A percentile compares a stretch with the other conserved stretches of the same genome.
These are phyloP conservation scores for Sclerotinia nivalis DNA, from an alignment of 2,329 filamentous ascomycete species.

Conservation along the genomic window DNA sequence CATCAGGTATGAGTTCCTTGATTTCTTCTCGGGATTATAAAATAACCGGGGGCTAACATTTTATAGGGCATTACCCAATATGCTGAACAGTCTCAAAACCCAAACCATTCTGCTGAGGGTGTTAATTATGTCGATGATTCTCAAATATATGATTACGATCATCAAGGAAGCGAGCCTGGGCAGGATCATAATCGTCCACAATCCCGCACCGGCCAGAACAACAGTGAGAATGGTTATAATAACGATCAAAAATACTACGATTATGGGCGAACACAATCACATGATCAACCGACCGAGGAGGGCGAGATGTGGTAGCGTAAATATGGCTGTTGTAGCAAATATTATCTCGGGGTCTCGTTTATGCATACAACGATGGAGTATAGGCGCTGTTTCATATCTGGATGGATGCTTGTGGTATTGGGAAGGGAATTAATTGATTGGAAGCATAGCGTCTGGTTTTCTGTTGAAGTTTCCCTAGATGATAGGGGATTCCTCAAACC, in stretches of 20 bases:
- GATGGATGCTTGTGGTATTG: slow-evolving; percentile 26
- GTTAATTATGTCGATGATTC: slow-evolving; percentile 50
- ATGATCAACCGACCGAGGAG: slow-evolving; percentile 34
- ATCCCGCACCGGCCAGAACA: slow-evolving; percentile 41
- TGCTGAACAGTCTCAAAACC: slow-evolving; percentile 39
- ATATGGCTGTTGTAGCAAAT: slow-evolving; percentile 11
- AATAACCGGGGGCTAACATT: slow-evolving; percentile 25
- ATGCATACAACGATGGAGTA: slow-evolving; percentile 42
- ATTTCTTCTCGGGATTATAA: not conserved
- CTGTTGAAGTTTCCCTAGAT: slow-evolving; percentile 17
- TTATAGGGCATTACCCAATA: slow-evolving; percentile 42
- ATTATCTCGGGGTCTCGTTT: slow-evolving; percentile 25
- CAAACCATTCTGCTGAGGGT: slow-evolving; percentile 41
- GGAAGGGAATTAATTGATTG: slow-evolving; percentile 34
- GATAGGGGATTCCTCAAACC: not conserved
- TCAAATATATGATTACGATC: slow-evolving; percentile 53
- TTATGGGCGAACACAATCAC: slow-evolving; percentile 31
- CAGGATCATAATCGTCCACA: slow-evolving; percentile 39
- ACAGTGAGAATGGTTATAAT: slow-evolving; percentile 37
- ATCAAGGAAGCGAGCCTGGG: slow-evolving; percentile 42
- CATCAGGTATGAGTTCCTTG: slow-evolving; percentile 38
- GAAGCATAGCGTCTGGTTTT: slow-evolving; percentile 41
- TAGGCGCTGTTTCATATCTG: slow-evolving; percentile 33
- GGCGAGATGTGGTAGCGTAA: slow-evolving; percentile 41
- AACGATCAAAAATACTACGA: slow-evolving; percentile 39